Percentiles rank a stretch among this genome's conserved stretches.
These are phyloP conservation scores for Polyplosphaeria fusca DNA, from an alignment of 495 filamentous ascomycete species.

Conservation along the genomic window DNA sequence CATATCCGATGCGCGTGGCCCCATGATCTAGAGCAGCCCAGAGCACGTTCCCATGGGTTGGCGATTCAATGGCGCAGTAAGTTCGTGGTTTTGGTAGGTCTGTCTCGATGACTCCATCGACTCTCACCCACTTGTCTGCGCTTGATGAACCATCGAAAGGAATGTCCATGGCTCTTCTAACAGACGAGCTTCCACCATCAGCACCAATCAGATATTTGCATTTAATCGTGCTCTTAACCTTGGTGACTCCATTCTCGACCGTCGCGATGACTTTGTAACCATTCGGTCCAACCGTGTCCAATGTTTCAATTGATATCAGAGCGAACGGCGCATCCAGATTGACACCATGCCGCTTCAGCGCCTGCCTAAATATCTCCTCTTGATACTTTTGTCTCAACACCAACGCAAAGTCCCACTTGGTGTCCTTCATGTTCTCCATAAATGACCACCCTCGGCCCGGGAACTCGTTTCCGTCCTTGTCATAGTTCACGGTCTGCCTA, in stretches of 20 bases:
- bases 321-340: constrained; percentile 32
- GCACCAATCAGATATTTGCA: constrained; percentile 50
- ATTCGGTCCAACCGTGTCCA: constrained; percentile 28
- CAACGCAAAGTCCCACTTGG: constrained; percentile 46
- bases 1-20: constrained; percentile 52
- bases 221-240: constrained; percentile 26
- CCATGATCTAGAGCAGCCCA: constrained; percentile 52
- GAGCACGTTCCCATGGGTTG: constrained; percentile 51
- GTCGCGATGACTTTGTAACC: constrained; percentile 34
- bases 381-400: constrained; percentile 46
- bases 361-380: constrained; percentile 44
- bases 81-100: constrained; percentile 50
- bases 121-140: constrained; percentile 49
- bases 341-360: constrained; percentile 32
- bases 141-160: constrained; percentile 47
- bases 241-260: constrained; percentile 33
- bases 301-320: constrained; percentile 37
- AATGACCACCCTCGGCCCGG: constrained; percentile 40
- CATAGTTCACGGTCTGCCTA: constrained; percentile 47
- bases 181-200: constrained; percentile 48
- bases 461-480: constrained; percentile 44
- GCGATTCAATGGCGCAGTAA: constrained; percentile 50
- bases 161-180: constrained; percentile 44
- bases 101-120: constrained; percentile 51
- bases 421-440: constrained; percentile 45